Percentiles rank a stretch among this genome's conserved stretches.
Conservation (phyloP, 371 early-diverging fungal species). For the Mortierella sp. region DNA sequence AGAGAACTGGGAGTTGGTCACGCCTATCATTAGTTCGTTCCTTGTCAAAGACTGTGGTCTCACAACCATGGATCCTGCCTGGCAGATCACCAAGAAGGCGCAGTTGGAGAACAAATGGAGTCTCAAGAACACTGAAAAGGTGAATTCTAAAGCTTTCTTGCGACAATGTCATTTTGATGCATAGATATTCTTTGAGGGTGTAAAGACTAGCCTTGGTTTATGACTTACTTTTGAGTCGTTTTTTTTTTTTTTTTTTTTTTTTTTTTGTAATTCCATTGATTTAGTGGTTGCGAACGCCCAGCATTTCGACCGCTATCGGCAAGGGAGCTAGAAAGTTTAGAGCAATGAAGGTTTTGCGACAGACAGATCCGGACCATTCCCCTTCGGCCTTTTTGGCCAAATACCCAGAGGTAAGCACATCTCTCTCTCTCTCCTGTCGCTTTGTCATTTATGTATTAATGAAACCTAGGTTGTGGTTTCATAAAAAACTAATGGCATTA, state of each 20-base stretch:
- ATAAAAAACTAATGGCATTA: too few relatives aligned
- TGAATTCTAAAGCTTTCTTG: constrained; percentile 13
- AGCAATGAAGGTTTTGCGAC: constrained; percentile 75
- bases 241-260: neutral
- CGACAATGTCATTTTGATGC: neutral
- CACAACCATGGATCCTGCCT: constrained; percentile 66
- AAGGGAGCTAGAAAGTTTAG: constrained; percentile 61
- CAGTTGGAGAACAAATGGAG: constrained; percentile 76
- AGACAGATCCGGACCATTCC: constrained; percentile 71
- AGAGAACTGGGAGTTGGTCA: constrained; percentile 72
- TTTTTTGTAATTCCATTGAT: neutral
- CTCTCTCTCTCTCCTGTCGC: constrained; percentile 27
- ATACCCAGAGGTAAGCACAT: constrained; percentile 64
- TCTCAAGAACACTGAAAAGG: constrained; percentile 76
- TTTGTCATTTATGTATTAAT: constrained; percentile 1
- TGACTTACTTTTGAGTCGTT: neutral
- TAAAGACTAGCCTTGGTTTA: neutral
- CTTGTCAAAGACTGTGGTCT: constrained; percentile 71
- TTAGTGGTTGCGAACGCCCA: constrained; percentile 66
- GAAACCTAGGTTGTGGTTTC: neutral
- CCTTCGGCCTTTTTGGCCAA: constrained; percentile 69
- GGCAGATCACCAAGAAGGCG: constrained; percentile 68
- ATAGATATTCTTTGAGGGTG: too few relatives aligned
- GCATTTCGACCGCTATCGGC: constrained; percentile 64
- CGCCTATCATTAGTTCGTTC: constrained; percentile 72